Evolutionary conservation across 768 basidiomycete genomes (phyloP).

Genomic region (Clitopilus hobsonii): DNA sequence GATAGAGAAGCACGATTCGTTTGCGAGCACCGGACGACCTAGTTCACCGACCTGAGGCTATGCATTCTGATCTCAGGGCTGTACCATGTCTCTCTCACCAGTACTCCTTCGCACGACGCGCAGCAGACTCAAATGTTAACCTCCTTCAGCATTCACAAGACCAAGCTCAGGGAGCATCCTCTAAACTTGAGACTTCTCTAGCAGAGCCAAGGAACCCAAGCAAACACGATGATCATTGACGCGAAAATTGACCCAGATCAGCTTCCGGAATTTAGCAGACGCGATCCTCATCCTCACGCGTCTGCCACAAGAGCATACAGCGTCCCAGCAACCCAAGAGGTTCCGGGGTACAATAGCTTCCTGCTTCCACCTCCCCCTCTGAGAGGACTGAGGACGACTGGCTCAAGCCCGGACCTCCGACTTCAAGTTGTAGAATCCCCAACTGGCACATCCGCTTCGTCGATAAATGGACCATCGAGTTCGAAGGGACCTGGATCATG

Average conservation of each 20-base stretch:
- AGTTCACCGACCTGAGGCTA: neutral
- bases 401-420: neutral
- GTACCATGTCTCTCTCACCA: neutral
- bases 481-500: neutral
- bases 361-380: neutral
- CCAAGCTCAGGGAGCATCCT: neutral
- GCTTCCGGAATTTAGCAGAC: neutral
- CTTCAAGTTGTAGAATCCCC: neutral
- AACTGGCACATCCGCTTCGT: neutral
- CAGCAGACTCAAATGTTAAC: neutral
- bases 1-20: neutral
- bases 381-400: neutral
- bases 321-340: neutral
- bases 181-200: neutral
- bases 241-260: neutral
- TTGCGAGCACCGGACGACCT: neutral
- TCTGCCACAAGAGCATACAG: neutral
- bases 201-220: neutral
- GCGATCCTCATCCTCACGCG: neutral
- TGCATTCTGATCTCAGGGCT: neutral
- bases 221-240: neutral
- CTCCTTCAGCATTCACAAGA: neutral
- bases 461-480: neutral
- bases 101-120: neutral
- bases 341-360: neutral